Base-by-base conservation (phyloP, 345 rosid species). In the Physaria fendleri region DNA sequence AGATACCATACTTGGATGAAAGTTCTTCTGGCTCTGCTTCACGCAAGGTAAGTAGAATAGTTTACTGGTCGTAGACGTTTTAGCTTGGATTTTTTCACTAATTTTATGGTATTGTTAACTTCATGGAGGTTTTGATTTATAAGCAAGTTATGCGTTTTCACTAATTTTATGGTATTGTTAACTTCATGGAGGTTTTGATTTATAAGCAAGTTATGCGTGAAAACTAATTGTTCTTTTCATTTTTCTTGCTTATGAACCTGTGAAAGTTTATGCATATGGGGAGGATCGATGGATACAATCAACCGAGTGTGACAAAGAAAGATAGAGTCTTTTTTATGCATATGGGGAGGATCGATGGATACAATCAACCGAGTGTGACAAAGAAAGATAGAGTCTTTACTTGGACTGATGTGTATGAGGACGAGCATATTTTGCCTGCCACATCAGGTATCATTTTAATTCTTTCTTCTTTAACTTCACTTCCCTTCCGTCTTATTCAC, bases 1-100 rank as follows among this genome's bases (percentile, higher is more conserved):
- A 87, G 80, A 93, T 89, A 43, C 99, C 94, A 0, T 85, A 77
- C 61, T 75, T 89, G 2, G 94, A 86, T 52, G 95, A 89, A 52
- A 85, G 82, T 71, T 78, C 82, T 5, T 86, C 76, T 71, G 81
- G 65, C 64, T 77, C 91, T 61, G 80, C 73, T 27, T 88, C 85
- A 1, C 87, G 91, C 30, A 93, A 92, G 87, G 94, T 89, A 70
- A 51, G 66, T 17, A 6, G 5, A 51, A 18, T 40, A 23, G 33
- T 38, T 56, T 18, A 12, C 6, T 55, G 34, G 14, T 18, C 3
- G 20, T 65, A 34, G 18, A 13, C 3, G 9, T 41, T 5, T 13
- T 15, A 8, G 29, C 32, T 38, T 35, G 8, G 25, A 4, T 37
- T n/a, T 49, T 52, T 3, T 15, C 23, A 8, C 9, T 6, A 12